Evolutionary conservation across 257 asterid genomes (phyloP), one percentile per base, ranked within the genome.

Genomic region (Capsicum chinense): DNA sequence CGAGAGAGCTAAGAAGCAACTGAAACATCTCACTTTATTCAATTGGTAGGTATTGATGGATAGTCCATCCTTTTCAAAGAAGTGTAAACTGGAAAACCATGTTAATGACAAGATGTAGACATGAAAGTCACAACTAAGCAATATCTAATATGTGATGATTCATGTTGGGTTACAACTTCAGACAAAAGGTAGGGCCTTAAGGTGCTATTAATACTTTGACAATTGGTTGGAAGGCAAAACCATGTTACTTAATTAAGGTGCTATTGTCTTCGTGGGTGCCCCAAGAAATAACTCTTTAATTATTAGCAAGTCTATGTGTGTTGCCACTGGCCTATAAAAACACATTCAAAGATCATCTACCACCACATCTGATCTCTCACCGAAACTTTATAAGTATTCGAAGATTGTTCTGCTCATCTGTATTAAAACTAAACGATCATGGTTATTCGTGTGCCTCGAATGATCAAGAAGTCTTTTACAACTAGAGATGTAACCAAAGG

Each of bases 401-500:
- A 64, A 21, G 15, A 5, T 62, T 64, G 5, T 26, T 64, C 5
- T 10, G 3, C 9, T 26, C 73, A 33, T 66, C 16, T 9, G 3
- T 15, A 57, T 2, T 57, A 57, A 14, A 57, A 57, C 62, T 39
- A 39, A 39, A 39, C 3, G 42, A 39, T 39, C 42, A 39, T 39
- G 42, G 42, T 2, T 39, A 39, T 39, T 39, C 42, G 37, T 9
- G 21, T 62, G 48, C 48, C n/a, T 64, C 47, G 70, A 3, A 63
- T 63, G 3, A 21, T 63, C 42, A 63, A 21, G 70, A 63, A 63
- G 68, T 62, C 37, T 62, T 62, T 11, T 9, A 9, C 37, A 10
- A 0, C 1, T 63, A 42, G 42, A 63, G 86, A 85, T 17, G 90
- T 90, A 26, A 93, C 95, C 2, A 93, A 90, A 66, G 95, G 95